Base-by-base conservation (phyloP, 2,329 filamentous ascomycete species). In the Aspergillus awamori region DNA sequence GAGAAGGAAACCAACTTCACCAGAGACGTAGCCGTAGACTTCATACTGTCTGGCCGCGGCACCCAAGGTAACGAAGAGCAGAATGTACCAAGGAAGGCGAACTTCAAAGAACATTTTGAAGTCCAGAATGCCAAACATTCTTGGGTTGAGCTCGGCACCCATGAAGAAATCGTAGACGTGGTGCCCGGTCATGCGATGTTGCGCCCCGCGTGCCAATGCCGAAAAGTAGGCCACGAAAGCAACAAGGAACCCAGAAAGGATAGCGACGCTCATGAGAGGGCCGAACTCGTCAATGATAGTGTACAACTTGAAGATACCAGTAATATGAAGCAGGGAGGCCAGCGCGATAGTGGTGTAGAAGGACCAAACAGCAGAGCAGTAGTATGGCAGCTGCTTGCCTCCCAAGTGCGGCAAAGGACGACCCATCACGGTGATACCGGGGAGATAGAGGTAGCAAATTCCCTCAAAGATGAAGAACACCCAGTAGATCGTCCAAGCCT, bases 71-170 rank as follows among this genome's bases (percentile, higher is more conserved):
- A 94, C 83, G 62, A 94, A 86, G 72, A 96, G 89, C 48, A 97
- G 84, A 67, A 96, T 93, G 79, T 89, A 97, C 93, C 93, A 97
- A 39, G 93, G 93, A 66, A 97, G 85, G 68, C 93, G 89, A 63
- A 97, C 92, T 76, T 97, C 93, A 72, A 92, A 95, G 80, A 97
- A 97, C 92, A 96, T 95, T 81, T 96, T 96, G 81, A 95, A 92
- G 78, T 96, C 92, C 54, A 96, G 80, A 68, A 92, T 88, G 59
- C 88, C 89, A 73, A 93, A 94, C 83, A 97, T 86, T 67, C 92
- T 85, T 4, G 92, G 92, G 80, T 96, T 95, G 58, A 96, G 83
- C 80, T 96, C 92, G 11, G 90, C 89, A 57, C 92, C 92, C 87
- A 95, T 93, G 82, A 95, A 96, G 79, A 95, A 95, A 80, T 96